phyloP scores from a whole-genome alignment of 2,329 filamentous ascomycete genomes.

The Catunica adiposa region DNA sequence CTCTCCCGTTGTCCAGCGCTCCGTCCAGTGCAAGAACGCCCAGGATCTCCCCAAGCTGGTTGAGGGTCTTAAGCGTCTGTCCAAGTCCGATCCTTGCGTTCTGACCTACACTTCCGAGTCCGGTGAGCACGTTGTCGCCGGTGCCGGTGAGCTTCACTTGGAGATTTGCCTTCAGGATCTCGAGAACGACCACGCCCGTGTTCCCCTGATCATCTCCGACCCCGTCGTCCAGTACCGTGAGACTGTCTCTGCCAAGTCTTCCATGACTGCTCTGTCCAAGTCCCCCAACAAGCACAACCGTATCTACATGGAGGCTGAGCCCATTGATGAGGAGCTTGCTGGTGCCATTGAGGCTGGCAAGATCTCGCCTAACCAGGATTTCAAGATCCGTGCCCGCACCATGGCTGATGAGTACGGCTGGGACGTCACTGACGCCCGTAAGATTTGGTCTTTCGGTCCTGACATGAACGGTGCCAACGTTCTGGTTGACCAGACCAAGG shows the following conservation, averaged over 20 bases:
- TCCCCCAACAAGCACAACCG: slow-evolving; percentile 99
- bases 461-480: slow-evolving; percentile 97
- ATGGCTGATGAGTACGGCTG: slow-evolving; percentile 94
- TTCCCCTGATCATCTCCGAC: slow-evolving; percentile 94
- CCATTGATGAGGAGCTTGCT: slow-evolving; percentile 80
- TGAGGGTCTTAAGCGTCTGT: slow-evolving; percentile 99
- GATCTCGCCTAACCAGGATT: slow-evolving; percentile 89
- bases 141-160: slow-evolving; percentile 97
- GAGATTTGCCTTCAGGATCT: slow-evolving; percentile 99
- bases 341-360: slow-evolving; percentile 82
- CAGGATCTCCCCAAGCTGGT: slow-evolving; percentile 99
- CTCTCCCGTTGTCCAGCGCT: slow-evolving; percentile 94
- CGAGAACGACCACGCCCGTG: slow-evolving; percentile 96
- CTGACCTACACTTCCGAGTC: slow-evolving; percentile 76
- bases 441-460: slow-evolving; percentile 99
- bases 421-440: slow-evolving; percentile 99
- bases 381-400: slow-evolving; percentile 94
- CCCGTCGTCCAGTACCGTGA: slow-evolving; percentile 98
- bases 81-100: slow-evolving; percentile 99
- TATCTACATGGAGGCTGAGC: slow-evolving; percentile 89
- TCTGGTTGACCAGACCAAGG: slow-evolving; percentile 99
- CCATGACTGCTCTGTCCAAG: slow-evolving; percentile 96
- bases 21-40: slow-evolving; percentile 99
- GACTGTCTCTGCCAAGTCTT: slow-evolving; percentile 69
- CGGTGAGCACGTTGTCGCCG: slow-evolving; percentile 97